A percentile compares a stretch with the other conserved stretches of the same genome.
Conservation (phyloP, 441 rosid genomes). For the Erysimum cheiri region DNA sequence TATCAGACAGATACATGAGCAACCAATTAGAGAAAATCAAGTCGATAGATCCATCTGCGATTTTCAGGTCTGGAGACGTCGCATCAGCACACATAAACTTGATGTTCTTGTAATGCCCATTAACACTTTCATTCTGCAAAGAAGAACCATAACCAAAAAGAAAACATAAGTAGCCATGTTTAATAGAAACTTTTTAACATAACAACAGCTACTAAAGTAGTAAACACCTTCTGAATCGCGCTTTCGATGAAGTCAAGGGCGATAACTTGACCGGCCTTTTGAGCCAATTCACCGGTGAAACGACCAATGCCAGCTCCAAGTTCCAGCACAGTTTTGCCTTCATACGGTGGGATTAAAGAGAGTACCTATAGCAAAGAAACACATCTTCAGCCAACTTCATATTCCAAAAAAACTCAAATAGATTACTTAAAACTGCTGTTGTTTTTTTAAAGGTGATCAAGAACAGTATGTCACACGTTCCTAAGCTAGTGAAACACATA, state of each 20-base stretch:
- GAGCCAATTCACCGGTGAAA: conserved; percentile 86
- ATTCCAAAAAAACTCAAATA: not conserved
- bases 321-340: conserved; percentile 81
- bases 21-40: conserved; percentile 92
- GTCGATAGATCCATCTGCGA: conserved; percentile 73
- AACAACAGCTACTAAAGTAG: conserved; percentile 18
- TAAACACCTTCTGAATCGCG: conserved; percentile 81
- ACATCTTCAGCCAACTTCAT: conserved; percentile 16
- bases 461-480: not conserved
- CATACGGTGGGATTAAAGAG: conserved; percentile 79
- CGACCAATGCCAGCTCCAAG: conserved; percentile 97
- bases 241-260: conserved; percentile 89
- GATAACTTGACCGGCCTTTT: conserved; percentile 74
- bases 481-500: not conserved
- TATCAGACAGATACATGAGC: conserved; percentile 95
- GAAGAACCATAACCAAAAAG: conserved; percentile 27
- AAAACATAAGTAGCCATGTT: conserved; percentile 5
- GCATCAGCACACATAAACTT: conserved; percentile 91
- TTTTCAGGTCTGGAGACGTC: conserved; percentile 68
- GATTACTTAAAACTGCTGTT: too few relatives aligned
- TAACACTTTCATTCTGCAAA: conserved; percentile 78
- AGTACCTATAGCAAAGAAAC: conserved; percentile 61
- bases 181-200: not conserved
- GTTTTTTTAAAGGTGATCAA: not conserved
- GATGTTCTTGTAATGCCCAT: conserved; percentile 82